Percentiles rank a stretch among this genome's conserved stretches.
Evolutionary conservation across 2,329 filamentous ascomycete genomes (phyloP).

Genomic region (Xylaria polymorpha): DNA sequence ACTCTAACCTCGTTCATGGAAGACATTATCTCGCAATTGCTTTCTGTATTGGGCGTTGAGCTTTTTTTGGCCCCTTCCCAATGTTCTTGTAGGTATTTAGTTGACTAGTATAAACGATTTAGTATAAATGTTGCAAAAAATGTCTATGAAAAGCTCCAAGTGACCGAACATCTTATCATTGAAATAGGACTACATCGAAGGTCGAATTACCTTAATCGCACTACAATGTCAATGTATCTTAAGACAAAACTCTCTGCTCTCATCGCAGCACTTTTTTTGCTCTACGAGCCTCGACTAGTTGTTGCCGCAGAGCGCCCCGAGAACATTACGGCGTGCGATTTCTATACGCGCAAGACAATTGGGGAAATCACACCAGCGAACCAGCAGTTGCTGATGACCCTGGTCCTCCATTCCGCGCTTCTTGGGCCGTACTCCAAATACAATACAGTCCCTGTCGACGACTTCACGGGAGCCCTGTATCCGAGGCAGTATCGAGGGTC

Average conservation of each 20-base stretch:
- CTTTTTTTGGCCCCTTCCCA: background rate
- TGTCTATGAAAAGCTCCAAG: background rate
- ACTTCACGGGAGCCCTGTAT: constrained; percentile 21
- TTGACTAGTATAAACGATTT: background rate
- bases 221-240: background rate
- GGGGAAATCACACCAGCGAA: constrained; percentile 13
- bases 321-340: constrained; percentile 10
- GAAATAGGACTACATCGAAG: background rate
- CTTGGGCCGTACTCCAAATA: constrained; percentile 19
- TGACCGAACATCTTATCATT: background rate
- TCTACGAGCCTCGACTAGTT: background rate
- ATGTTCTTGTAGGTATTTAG: background rate
- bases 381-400: constrained; percentile 16
- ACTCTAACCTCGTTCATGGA: background rate
- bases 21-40: constrained; percentile 19
- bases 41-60: constrained; percentile 12
- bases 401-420: constrained; percentile 21
- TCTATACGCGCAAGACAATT: constrained; percentile 20
- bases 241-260: background rate
- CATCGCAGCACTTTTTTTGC: background rate
- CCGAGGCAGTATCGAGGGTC: constrained; percentile 9
- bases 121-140: background rate
- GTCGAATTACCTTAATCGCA: background rate
- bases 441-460: constrained; percentile 11
- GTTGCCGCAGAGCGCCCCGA: constrained; percentile 6